A percentile compares a stretch with the other conserved stretches of the same genome.
Conservation (phyloP, 1,284 basidiomycete species). For the Hemileia vastatrix region DNA sequence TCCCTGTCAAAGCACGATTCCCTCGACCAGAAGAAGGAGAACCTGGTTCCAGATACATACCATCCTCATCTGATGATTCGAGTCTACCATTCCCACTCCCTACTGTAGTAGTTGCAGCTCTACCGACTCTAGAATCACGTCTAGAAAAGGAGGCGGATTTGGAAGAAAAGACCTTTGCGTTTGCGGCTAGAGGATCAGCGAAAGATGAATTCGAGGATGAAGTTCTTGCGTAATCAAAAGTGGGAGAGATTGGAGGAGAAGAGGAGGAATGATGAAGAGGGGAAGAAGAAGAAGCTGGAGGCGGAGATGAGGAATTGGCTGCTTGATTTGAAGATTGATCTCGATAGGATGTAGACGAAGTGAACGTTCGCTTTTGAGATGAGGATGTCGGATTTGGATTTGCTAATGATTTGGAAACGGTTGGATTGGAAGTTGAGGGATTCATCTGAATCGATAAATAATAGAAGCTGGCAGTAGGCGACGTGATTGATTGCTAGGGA, state of each 20-base stretch:
- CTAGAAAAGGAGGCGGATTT: constrained; percentile 25
- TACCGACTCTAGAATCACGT: constrained; percentile 34
- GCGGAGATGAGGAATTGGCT: no score
- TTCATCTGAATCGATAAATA: no score
- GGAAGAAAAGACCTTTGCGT: constrained; percentile 34
- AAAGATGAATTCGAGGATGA: constrained; percentile 7
- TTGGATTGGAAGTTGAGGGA: no score
- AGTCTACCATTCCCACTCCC: constrained; percentile 32
- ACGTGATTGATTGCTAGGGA: no score
- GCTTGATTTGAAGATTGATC: no score
- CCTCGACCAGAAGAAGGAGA: not conserved
- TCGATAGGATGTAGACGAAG: no score
- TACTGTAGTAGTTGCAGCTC: constrained; percentile 32
- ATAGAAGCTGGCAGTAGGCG: no score
- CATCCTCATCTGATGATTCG: constrained; percentile 7
- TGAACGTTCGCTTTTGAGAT: no score
- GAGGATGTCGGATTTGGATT: no score
- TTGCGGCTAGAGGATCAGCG: constrained; percentile 36
- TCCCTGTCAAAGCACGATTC: not conserved
- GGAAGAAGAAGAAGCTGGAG: constrained; percentile 18
- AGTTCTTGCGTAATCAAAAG: constrained; percentile 17
- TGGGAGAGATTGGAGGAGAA: constrained; percentile 2
- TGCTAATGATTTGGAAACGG: no score
- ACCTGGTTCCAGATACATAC: not conserved
- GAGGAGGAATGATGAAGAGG: no score